Evolutionary conservation across 75 land plant species (phyloP), one percentile per base, ranked within the genome.

Genomic region (Larix kaempferi): DNA sequence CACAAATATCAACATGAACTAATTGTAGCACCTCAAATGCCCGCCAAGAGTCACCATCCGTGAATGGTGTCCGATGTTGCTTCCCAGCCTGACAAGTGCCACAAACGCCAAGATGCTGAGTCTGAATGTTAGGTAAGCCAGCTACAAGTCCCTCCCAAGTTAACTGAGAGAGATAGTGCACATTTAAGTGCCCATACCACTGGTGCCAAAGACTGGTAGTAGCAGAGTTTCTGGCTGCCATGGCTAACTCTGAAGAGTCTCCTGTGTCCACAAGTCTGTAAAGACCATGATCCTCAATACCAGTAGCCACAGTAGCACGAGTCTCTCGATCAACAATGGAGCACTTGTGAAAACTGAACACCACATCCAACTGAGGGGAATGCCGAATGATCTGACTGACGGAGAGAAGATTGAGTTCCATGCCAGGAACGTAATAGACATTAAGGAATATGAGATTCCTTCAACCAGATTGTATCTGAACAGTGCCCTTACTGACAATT

Each of bases 1-100:
- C 75, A 39, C 75, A 74, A 10, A 74, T 14, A 49, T 74, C 57
- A 11, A 22, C 22, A 49, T 41, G 75, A 74, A 52, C 75, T 10
- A 74, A 54, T 13, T 74, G 55, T 49, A 74, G n/a, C 7, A 21
- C 60, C 60, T 59, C 17, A 4, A 21, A 59, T 19, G 22, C 60
- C 17, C 60, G 16, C 60, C 60, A 59, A 19, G 60, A 0, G 4
- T 59, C 60, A 16, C 22, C 19, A 3, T 59, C 25, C 7, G 61
- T n/a, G 61, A 59, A 59, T 59, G 61, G 61, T 5, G 61, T 59
- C 5, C 2, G 4, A 59, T 59, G 61, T 8, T 59, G n/a, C 61
- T 59, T 59, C 61, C 22, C 52, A n/a, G 7, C 61, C 14, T 59
- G 61, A 22, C 61, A 59, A 22, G 61, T 6, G n/a, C 22, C 25